A percentile compares a stretch with the other conserved stretches of the same genome.
phyloP scores from a whole-genome alignment of 2,329 filamentous ascomycete genomes.

The Emergomyces pasteurianus region DNA sequence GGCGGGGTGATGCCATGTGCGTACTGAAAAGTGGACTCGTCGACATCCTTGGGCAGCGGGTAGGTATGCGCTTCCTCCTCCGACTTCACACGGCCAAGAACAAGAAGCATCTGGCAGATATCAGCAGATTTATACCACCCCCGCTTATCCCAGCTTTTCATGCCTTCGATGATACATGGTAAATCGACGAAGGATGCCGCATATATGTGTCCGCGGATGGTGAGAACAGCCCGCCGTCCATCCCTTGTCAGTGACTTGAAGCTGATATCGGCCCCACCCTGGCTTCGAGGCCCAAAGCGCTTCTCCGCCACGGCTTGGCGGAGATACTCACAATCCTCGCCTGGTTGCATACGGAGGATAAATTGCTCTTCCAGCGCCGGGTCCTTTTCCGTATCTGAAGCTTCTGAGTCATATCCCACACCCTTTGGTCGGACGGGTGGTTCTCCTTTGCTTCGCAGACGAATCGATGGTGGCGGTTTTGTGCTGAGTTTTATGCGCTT shows the following conservation, averaged over 20 bases:
- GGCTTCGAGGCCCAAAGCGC: slow-evolving; percentile 55
- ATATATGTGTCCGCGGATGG: slow-evolving; percentile 57
- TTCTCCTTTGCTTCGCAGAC: slow-evolving; percentile 55
- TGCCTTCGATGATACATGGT: slow-evolving; percentile 75
- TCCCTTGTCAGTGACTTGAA: slow-evolving; percentile 64
- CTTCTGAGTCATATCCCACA: slow-evolving; percentile 92
- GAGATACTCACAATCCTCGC: slow-evolving; percentile 75
- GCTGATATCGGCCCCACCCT: slow-evolving; percentile 63
- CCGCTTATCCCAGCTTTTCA: slow-evolving; percentile 89
- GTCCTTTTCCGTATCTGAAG: slow-evolving; percentile 77
- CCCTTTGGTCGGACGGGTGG: slow-evolving; percentile 59
- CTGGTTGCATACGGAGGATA: slow-evolving; percentile 75
- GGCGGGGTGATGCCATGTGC: slow-evolving; percentile 80
- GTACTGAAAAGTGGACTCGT: slow-evolving; percentile 55
- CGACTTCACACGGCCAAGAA: slow-evolving; percentile 54
- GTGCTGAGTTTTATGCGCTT: slow-evolving; percentile 30
- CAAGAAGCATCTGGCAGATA: slow-evolving; percentile 78
- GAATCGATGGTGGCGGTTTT: slow-evolving; percentile 37
- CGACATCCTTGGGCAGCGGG: slow-evolving; percentile 60
- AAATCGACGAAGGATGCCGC: slow-evolving; percentile 72
- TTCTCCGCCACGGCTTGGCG: slow-evolving; percentile 62
- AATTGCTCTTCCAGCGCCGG: slow-evolving; percentile 84
- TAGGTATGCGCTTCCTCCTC: slow-evolving; percentile 55
- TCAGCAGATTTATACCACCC: slow-evolving; percentile 82
- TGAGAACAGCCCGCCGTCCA: slow-evolving; percentile 60